Conservation (phyloP, 1,139 yeast genomes). For the Debaryomycetaceae sp. region DNA sequence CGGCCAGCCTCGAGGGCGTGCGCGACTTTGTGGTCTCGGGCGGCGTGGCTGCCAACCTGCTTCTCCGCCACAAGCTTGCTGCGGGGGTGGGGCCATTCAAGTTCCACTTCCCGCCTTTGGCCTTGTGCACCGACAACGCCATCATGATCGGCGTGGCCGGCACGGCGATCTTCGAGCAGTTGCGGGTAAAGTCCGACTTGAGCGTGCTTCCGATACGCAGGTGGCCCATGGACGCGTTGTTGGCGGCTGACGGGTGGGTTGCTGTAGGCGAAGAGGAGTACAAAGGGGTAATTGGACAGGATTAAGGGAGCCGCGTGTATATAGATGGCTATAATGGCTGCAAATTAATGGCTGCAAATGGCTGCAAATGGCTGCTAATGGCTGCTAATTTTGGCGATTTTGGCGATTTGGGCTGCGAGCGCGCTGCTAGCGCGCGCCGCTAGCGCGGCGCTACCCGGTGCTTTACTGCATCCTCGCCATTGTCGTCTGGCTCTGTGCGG, state of each 20-base stretch:
- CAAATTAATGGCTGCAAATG: too few species aligned
- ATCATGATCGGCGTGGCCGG: conserved; percentile 97
- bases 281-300: conserved; percentile 8
- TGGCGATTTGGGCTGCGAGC: too few species aligned
- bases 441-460: too few species aligned
- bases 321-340: too few species aligned
- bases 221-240: conserved; percentile 65
- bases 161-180: conserved; percentile 68
- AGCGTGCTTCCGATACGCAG: conserved; percentile 57
- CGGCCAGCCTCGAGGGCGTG: conserved; percentile 32
- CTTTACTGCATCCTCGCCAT: too few species aligned
- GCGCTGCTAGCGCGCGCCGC: too few species aligned
- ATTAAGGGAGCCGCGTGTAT: not conserved
- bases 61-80: conserved; percentile 49
- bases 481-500: conserved; percentile 31
- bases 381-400: too few species aligned
- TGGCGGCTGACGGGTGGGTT: conserved; percentile 49
- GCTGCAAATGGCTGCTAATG: too few species aligned
- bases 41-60: conserved; percentile 81
- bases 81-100: conserved; percentile 13
- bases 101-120: conserved; percentile 63
- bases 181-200: conserved; percentile 44
- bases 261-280: conserved; percentile 12
- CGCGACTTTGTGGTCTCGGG: conserved; percentile 78
- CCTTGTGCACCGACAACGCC: conserved; percentile 90